Evolutionary conservation across 495 filamentous ascomycete genomes (phyloP), one percentile per base, ranked within the genome.

Genomic region (Aspergillus cristatus): DNA sequence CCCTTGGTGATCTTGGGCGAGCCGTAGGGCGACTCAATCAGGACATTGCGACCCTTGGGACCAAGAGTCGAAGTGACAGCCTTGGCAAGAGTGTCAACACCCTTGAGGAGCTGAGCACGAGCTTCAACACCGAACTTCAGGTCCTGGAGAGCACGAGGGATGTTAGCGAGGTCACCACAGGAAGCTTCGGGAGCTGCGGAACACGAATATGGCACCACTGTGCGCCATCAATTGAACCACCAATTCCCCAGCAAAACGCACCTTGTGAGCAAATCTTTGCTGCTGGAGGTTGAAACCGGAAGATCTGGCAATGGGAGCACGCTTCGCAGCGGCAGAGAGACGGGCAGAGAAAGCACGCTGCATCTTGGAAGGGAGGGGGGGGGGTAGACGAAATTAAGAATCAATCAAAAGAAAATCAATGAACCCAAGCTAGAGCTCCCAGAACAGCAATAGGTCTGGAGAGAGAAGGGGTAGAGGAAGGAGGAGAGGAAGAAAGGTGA

Each of bases 1-100:
- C 90, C 91, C 74, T 98, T 98, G 54, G 91, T 98, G 65, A 98
- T 98, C 75, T 97, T 98, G 45, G 91, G 91, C 33, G 91, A 93
- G 55, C 93, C 93, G 59, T 94, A 98, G 67, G 82, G 80, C 33
- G 90, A 94, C 71, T 98, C 91, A 43, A 98, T 98, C 50, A 98
- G 58, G 44, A 98, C 91, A 72, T 96, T 97, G 51, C 91, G 81
- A 59, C 91, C 91, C 76, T 98, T 98, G 48, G 91, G 91, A 37
- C 91, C 91, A 28, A 98, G 75, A 43, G 91, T 98, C 41, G 93
- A 95, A 30, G 91, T 84, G 39, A 98, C 91, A 40, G 91, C 91
- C 70, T 82, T 93, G 48, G 93, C 88, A 31, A 98, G 79, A 43
- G 93, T 95, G 60, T 98, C 91, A 38, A 97, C 89, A 76, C 91